Conservation (phyloP, 2,329 filamentous ascomycete species). For the Cryphonectria japonica region DNA sequence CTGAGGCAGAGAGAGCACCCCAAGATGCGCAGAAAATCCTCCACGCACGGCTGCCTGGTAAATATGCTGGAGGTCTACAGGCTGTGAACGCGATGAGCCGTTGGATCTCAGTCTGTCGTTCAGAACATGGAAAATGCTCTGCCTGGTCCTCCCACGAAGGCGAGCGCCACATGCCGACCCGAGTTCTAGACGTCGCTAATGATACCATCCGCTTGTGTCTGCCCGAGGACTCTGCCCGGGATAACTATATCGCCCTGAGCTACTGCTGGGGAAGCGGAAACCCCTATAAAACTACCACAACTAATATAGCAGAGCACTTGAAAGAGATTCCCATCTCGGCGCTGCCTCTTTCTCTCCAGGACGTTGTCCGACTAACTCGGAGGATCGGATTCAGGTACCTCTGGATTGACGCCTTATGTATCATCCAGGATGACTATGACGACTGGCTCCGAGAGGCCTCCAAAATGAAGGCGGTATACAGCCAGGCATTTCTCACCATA, state of each 20-base stretch:
- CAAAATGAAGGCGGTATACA: constrained; percentile 15
- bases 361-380: background rate
- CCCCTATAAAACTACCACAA: background rate
- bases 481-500: constrained; percentile 7
- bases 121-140: constrained; percentile 3
- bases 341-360: constrained; percentile 6
- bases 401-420: constrained; percentile 17
- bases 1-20: constrained; percentile 3
- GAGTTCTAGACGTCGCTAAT: background rate
- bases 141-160: background rate
- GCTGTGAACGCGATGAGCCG: background rate
- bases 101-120: constrained; percentile 10
- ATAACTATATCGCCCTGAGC: constrained; percentile 4
- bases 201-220: background rate
- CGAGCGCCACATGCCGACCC: background rate
- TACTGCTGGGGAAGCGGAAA: constrained; percentile 18
- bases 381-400: constrained; percentile 13
- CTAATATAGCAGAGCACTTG: background rate
- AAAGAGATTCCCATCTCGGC: background rate
- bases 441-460: constrained; percentile 18
- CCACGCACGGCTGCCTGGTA: background rate
- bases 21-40: background rate
- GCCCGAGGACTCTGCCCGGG: background rate
- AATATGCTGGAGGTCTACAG: background rate
- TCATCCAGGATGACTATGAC: constrained; percentile 14